Conservation (phyloP, 2,329 filamentous ascomycete species). For the Periconia sp. region DNA sequence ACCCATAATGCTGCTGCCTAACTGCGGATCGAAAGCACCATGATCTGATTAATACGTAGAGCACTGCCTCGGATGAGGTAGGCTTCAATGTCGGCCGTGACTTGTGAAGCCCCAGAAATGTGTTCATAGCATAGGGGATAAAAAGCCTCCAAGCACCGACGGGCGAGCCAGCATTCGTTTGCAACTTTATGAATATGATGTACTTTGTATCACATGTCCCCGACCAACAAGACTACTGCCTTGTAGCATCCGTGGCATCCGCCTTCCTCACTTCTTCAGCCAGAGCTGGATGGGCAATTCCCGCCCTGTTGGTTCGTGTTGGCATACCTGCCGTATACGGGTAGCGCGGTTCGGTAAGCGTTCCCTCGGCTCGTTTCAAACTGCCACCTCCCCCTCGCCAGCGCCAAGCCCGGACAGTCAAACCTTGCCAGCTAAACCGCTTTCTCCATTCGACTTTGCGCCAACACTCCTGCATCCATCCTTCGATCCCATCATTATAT, state of each 20-base stretch:
- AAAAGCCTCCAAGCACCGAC: conserved; percentile 3
- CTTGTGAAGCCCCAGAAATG: conserved; percentile 7
- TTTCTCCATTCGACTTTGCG: not conserved
- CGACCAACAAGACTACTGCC: conserved; percentile 7
- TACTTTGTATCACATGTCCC: conserved; percentile 5
- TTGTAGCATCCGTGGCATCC: conserved; percentile 7
- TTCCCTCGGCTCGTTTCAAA: conserved; percentile 7
- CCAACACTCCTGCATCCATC: no score
- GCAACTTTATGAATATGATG: conserved; percentile 8
- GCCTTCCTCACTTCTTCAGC: conserved; percentile 7
- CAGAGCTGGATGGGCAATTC: no score
- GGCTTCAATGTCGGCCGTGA: conserved; percentile 7
- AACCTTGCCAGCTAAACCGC: conserved; percentile 3
- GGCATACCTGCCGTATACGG: conserved; percentile 3
- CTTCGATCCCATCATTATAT: no score
- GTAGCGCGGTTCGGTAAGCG: conserved; percentile 6
- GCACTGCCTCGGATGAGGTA: conserved; percentile 1
- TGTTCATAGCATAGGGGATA: conserved; percentile 5
- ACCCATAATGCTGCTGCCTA: not conserved
- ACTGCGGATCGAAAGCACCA: not conserved
- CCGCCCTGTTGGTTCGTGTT: no score
- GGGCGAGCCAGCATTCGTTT: conserved; percentile 7
- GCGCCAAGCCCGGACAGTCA: conserved; percentile 6
- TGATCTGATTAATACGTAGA: not conserved
- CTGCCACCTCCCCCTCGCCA: conserved; percentile 1